Evolutionary conservation across 2,329 filamentous ascomycete genomes (phyloP).

Genomic region (Biscogniauxia sp.): DNA sequence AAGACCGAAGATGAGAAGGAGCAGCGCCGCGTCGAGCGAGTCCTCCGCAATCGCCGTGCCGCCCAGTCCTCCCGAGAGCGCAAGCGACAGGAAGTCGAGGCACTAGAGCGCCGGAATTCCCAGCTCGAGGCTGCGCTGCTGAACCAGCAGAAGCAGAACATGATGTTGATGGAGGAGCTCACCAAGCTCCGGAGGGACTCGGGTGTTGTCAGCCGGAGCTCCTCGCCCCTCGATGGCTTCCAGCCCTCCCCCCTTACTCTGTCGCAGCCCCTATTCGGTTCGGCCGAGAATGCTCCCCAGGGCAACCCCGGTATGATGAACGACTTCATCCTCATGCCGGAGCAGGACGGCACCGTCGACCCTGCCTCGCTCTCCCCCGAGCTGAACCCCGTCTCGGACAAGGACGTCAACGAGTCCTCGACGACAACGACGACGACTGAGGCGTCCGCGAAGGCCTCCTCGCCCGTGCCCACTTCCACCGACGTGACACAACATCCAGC

Average conservation of each 20-base stretch:
- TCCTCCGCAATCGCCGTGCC: slow-evolving; percentile 91
- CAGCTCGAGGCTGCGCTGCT: slow-evolving; percentile 64
- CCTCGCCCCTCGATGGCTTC: slow-evolving; percentile 42
- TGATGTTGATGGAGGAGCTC: slow-evolving; percentile 48
- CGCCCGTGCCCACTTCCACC: slow-evolving; percentile 53
- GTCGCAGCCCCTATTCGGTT: slow-evolving; percentile 57
- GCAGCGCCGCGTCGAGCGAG: slow-evolving; percentile 93
- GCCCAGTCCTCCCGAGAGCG: slow-evolving; percentile 95
- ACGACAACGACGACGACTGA: slow-evolving; percentile 10
- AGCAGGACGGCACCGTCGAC: slow-evolving; percentile 52
- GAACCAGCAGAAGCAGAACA: slow-evolving; percentile 55
- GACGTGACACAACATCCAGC: slow-evolving; percentile 99
- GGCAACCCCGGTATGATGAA: slow-evolving; percentile 39
- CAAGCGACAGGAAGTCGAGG: slow-evolving; percentile 85
- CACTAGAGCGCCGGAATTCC: slow-evolving; percentile 72
- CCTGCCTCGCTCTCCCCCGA: slow-evolving; percentile 61
- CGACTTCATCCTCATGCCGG: slow-evolving; percentile 42
- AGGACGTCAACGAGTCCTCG: slow-evolving; percentile 29
- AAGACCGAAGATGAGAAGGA: slow-evolving; percentile 99
- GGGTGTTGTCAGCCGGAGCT: slow-evolving; percentile 40
- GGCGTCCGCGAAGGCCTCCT: slow-evolving; percentile 22
- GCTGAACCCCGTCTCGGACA: slow-evolving; percentile 51
- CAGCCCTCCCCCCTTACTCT: slow-evolving; percentile 52
- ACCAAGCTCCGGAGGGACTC: slow-evolving; percentile 46
- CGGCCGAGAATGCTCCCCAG: slow-evolving; percentile 29